Percentiles rank a stretch among this genome's conserved stretches.
phyloP scores from a whole-genome alignment of 139 green algal genomes.

The Chlamydomonas asymmetrica region DNA sequence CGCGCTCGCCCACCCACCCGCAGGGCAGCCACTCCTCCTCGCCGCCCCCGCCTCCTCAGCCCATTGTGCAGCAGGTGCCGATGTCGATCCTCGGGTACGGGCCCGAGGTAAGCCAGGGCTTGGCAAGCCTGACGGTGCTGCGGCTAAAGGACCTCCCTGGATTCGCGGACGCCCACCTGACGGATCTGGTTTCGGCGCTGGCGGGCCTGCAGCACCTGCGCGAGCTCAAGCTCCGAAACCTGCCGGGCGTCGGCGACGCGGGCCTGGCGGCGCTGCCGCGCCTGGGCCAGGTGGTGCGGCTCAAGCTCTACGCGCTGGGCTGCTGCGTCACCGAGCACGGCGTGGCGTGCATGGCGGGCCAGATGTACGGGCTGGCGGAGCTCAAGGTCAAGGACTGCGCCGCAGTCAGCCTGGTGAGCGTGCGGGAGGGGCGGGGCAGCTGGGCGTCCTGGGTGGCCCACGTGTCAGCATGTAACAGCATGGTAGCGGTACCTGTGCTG shows the following conservation, averaged over 20 bases:
- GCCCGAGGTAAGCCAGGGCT: not conserved
- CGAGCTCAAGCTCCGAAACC: slow-evolving; percentile 27
- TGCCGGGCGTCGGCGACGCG: slow-evolving; percentile 12
- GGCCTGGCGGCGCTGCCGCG: slow-evolving; percentile 13
- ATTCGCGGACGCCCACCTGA: slow-evolving; percentile 18
- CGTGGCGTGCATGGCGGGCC: slow-evolving; percentile 9
- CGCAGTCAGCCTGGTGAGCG: no score
- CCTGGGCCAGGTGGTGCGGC: slow-evolving; percentile 10
- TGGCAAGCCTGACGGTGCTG: slow-evolving; percentile 4
- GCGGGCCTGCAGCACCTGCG: slow-evolving; percentile 1
- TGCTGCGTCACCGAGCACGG: slow-evolving; percentile 22
- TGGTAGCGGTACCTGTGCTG: no score
- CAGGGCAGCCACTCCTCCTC: no score
- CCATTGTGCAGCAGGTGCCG: no score
- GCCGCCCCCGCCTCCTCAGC: no score
- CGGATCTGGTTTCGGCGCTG: slow-evolving; percentile 16
- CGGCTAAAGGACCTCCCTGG: slow-evolving; percentile 28
- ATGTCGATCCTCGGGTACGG: slow-evolving; percentile 18
- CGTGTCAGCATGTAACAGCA: no score
- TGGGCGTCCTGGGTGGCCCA: no score
- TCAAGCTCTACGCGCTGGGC: slow-evolving; percentile 28
- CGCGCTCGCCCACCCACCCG: no score
- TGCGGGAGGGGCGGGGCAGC: no score
- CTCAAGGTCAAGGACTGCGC: slow-evolving; percentile 33
- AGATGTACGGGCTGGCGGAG: slow-evolving; percentile 17